A percentile compares a stretch with the other conserved stretches of the same genome.
These are phyloP conservation scores for Microsporum audouinii DNA, from an alignment of 2,329 filamentous ascomycete species.

Conservation along the genomic window DNA sequence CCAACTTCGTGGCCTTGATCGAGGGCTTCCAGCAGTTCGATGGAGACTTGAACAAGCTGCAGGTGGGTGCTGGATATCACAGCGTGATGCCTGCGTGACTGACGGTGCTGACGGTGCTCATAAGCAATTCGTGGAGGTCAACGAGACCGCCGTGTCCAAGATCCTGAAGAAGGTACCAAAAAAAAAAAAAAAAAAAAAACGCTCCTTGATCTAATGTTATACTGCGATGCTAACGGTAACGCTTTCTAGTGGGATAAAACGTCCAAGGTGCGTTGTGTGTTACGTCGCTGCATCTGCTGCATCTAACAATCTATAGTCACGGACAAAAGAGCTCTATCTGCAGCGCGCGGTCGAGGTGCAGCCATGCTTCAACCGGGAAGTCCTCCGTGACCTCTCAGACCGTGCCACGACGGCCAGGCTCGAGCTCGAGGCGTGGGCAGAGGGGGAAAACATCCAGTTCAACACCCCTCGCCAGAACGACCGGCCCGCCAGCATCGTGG, in stretches of 20 bases:
- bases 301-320: conserved; percentile 45
- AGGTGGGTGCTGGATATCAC: conserved; percentile 33
- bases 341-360: conserved; percentile 94
- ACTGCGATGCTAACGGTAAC: conserved; percentile 11
- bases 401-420: conserved; percentile 93
- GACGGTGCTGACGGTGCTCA: conserved; percentile 8
- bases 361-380: conserved; percentile 93
- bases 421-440: conserved; percentile 91
- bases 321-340: conserved; percentile 94
- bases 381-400: conserved; percentile 92
- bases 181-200: no score
- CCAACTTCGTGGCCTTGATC: conserved; percentile 86
- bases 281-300: not conserved
- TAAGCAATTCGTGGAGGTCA: conserved; percentile 96
- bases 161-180: conserved; percentile 74
- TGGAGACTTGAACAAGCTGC: conserved; percentile 89
- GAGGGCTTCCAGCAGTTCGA: conserved; percentile 97
- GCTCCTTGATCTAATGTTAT: no score
- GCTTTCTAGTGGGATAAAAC: conserved; percentile 81
- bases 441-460: conserved; percentile 86
- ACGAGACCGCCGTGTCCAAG: conserved; percentile 94
- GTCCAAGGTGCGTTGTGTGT: conserved; percentile 55
- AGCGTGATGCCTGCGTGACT: not conserved
- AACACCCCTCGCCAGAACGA: conserved; percentile 42
- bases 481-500: conserved; percentile 42